Conservation (phyloP, 805 yeast species). For the Wickerhamomyces tratensis region DNA sequence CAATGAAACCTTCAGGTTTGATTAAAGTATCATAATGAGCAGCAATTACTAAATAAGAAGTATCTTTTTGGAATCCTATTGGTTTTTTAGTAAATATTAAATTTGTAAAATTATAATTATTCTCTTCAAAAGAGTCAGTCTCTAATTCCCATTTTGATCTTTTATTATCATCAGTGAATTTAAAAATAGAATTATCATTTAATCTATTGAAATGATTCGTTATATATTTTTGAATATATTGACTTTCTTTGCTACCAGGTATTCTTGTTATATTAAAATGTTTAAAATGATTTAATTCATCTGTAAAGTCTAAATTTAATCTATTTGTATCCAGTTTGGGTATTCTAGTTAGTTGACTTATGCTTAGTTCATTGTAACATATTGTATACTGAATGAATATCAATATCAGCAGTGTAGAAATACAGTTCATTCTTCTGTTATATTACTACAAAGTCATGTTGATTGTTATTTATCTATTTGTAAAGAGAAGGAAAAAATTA, state of each 20-base stretch:
- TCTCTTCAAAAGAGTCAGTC: slow-evolving; percentile 26
- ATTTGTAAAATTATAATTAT: slow-evolving; percentile 27
- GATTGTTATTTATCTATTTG: no score
- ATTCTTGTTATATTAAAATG: slow-evolving; percentile 29
- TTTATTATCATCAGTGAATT: slow-evolving; percentile 19
- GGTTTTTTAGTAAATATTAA: slow-evolving; percentile 22
- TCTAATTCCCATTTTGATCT: slow-evolving; percentile 20
- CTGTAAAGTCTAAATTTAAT: slow-evolving; percentile 7
- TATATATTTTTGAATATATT: slow-evolving; percentile 27
- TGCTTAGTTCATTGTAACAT: no score
- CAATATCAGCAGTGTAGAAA: no score
- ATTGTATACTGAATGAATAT: not conserved
- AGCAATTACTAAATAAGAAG: slow-evolving; percentile 27
- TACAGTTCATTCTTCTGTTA: no score
- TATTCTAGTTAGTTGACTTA: not conserved
- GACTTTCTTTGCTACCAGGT: slow-evolving; percentile 34
- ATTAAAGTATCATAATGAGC: slow-evolving; percentile 45
- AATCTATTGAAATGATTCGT: slow-evolving; percentile 21
- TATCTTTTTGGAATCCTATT: slow-evolving; percentile 1
- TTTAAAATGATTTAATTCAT: slow-evolving; percentile 9
- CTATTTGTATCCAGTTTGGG: slow-evolving; percentile 4
- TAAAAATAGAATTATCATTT: slow-evolving; percentile 12
- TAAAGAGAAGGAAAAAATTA: no score
- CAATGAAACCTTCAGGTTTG: slow-evolving; percentile 44
- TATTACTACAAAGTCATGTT: no score